Evolutionary conservation across 345 rosid genomes (phyloP).

Genomic region (Lumnitzera racemosa): DNA sequence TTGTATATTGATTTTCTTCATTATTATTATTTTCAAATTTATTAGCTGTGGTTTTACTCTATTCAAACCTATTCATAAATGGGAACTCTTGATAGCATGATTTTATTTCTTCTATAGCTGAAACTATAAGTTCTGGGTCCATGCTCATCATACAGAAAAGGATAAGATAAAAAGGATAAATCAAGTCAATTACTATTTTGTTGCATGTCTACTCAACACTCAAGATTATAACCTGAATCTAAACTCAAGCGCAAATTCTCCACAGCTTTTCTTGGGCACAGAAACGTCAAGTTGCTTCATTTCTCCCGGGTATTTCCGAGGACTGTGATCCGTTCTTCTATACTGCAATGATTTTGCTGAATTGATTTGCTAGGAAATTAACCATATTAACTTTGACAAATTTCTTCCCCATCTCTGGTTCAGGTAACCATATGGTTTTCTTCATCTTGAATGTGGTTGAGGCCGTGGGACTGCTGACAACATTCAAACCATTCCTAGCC

Average conservation of each 20-base stretch:
- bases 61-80: no score
- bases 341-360: not conserved
- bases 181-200: no score
- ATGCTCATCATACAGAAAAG: no score
- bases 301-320: conserved; percentile 31
- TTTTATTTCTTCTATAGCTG: no score
- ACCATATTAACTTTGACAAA: not conserved
- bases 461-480: conserved; percentile 47
- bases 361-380: not conserved
- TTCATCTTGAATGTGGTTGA: conserved; percentile 44
- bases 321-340: not conserved
- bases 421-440: conserved; percentile 70
- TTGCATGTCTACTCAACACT: not conserved
- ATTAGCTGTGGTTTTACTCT: no score
- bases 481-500: conserved; percentile 71
- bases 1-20: no score
- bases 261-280: conserved; percentile 53
- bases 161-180: no score
- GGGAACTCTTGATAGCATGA: no score
- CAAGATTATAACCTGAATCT: not conserved
- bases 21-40: no score
- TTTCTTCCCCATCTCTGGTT: conserved; percentile 9
- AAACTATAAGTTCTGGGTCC: no score
- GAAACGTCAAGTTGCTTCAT: conserved; percentile 28
- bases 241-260: not conserved